Conservation (phyloP, 352 stramenopile genomes). For the Globisporangium cederbergense region DNA sequence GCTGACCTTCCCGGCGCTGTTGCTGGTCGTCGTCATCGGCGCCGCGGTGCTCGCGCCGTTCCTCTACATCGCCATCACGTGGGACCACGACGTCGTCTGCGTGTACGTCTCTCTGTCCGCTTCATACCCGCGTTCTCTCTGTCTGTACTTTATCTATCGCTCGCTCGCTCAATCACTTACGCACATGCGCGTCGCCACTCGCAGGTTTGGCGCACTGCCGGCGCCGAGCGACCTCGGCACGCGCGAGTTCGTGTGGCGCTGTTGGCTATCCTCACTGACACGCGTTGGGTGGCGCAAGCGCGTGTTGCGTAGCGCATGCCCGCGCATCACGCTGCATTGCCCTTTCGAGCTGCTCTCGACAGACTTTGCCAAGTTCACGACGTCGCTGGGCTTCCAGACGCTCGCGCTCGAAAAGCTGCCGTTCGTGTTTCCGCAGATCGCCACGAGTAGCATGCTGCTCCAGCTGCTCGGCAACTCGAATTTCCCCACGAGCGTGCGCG, state of each 20-base stretch:
- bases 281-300: constrained; percentile 49
- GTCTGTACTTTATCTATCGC: no score
- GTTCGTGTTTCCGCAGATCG: constrained; percentile 75
- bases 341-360: constrained; percentile 64
- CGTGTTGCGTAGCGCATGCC: constrained; percentile 56
- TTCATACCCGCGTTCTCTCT: not conserved
- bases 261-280: constrained; percentile 57
- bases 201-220: constrained; percentile 54
- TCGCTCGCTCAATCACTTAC: no score
- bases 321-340: constrained; percentile 71
- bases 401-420: constrained; percentile 67
- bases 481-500: constrained; percentile 55
- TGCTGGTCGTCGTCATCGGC: constrained; percentile 44
- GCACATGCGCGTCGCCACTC: not conserved
- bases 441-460: constrained; percentile 58
- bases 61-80: constrained; percentile 65
- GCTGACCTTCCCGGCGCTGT: constrained; percentile 14
- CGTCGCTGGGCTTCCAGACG: constrained; percentile 62
- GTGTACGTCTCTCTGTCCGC: constrained; percentile 25
- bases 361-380: constrained; percentile 82
- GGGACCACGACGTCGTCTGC: constrained; percentile 73
- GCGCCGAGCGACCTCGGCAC: constrained; percentile 71
- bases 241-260: constrained; percentile 77
- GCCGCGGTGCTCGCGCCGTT: constrained; percentile 56
- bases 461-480: constrained; percentile 82